Evolutionary conservation across 352 stramenopile genomes (phyloP).

Genomic region (Poterioochromonas sp.): DNA sequence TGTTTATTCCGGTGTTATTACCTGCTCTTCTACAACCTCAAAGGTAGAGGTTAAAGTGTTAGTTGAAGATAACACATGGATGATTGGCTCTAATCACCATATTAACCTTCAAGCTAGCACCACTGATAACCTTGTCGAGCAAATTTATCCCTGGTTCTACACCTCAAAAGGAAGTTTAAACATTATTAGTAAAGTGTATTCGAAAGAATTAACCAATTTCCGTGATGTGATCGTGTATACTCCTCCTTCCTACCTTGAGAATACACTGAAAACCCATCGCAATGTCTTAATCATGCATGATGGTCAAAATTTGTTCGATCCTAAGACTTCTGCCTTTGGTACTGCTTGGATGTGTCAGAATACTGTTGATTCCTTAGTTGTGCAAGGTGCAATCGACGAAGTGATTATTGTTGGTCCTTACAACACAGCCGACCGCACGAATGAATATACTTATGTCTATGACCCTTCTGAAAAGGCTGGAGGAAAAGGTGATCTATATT

Average conservation of each 20-base stretch:
- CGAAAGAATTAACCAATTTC: neutral
- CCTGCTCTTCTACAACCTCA: neutral
- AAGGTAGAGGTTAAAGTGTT: constrained; percentile 2
- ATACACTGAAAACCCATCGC: neutral
- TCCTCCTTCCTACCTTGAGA: neutral
- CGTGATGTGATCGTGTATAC: constrained; percentile 18
- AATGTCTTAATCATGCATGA: constrained; percentile 29
- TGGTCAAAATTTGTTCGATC: constrained; percentile 22
- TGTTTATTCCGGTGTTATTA: neutral
- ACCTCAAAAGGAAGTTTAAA: neutral
- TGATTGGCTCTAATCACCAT: constrained; percentile 5
- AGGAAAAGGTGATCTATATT: constrained; percentile 19
- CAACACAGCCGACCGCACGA: neutral
- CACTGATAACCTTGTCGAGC: neutral
- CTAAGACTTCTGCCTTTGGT: neutral
- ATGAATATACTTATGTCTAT: constrained; percentile 27
- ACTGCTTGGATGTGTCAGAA: constrained; percentile 21
- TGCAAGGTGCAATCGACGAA: neutral
- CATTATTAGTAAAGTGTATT: constrained; percentile 4
- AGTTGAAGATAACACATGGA: neutral
- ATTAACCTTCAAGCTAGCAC: neutral
- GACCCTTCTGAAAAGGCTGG: neutral
- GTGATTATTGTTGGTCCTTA: constrained; percentile 14
- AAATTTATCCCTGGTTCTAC: constrained; percentile 17
- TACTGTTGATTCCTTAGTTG: neutral